Evolutionary conservation across 139 green algal genomes (phyloP), one percentile per base, ranked within the genome.

Genomic region (Mesostigma viride): DNA sequence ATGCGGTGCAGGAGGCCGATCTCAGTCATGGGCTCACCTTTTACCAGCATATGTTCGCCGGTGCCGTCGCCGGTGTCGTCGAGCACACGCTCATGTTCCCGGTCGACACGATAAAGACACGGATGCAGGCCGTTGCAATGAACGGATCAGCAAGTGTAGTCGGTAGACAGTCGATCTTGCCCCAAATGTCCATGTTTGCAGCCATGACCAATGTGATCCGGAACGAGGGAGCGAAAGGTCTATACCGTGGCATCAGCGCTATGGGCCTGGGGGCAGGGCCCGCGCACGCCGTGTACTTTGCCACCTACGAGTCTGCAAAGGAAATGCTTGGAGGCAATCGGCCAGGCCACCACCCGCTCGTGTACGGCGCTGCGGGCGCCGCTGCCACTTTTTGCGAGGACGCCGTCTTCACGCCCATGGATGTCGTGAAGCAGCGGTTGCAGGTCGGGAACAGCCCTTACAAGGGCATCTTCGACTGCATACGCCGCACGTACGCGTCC

Each of bases 11-110:
- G n/a, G n/a, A n/a, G n/a, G n/a, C n/a, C n/a, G n/a, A n/a, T n/a
- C n/a, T n/a, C 40, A 48, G 8, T 48, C 40, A 70, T 27, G 64
- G 64, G n/a, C 57, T 70, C 17, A 31, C 14, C 51, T 70, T 70
- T 35, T 20, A 14, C 6, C 51, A 70, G 64, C 71, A 70, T 47
- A 70, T 70, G 64, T 17, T 70, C 14, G 64, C 64, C 11, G 64
- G 64, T 17, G 68, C 66, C 8, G 14, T 72, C 35, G 90, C 92
- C n/a, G 93, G 92, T 26, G 90, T 95, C 1, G 79, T 86, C 14
- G 93, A 99, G 75, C 93, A 99, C 74, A 80, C 84, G 2, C 89
- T 80, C 28, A 98, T 99, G 93, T 97, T 90, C 56, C 90, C 90
- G 1, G 85, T 98, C 5, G 93, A 99, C 78, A 97, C 91, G 11